Evolutionary conservation across 805 yeast genomes (phyloP), one percentile per base, ranked within the genome.

Genomic region (Debaryomyces castellii): DNA sequence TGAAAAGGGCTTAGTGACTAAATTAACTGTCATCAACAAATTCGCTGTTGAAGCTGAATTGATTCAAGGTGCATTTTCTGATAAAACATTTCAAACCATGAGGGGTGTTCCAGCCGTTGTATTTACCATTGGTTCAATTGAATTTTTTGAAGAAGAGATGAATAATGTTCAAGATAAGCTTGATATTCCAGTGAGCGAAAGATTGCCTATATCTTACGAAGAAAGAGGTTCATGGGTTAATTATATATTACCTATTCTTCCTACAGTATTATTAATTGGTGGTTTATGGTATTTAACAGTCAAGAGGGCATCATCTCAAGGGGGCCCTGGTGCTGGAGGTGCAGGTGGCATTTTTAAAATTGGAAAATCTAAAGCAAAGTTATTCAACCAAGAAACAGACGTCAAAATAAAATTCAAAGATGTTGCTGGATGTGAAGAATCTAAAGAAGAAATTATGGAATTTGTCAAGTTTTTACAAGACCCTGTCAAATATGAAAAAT

Each of bases 381-480:
- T 82, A 48, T 89, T 86, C 71, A 87, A 89, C 66, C 88, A 87
- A 55, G 92, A 87, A 55, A 83, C 86, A 4, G 90, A 87, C 51
- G 87, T 90, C 49, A 87, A 87, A 58, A 82, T 88, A 41, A 83
- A 81, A 52, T 90, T 91, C 62, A 83, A 81, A 51, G 96, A 91
- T 61, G 97, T 90, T 44, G 97, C 97, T 1, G 97, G 97, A 21
- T 86, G 92, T 74, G 89, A 88, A 55, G 97, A 90, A 66, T 94
- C 96, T 16, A 90, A 90, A 61, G 92, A 85, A 61, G 97, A 90
- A 69, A 89, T 90, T 53, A 87, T 89, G 96, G 97, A 90, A 67
- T 90, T 90, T 72, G 97, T 90, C 44, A 82, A 84, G 62, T 90
- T 90, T 60, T 76, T 90, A 66, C 90, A 89, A 65, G 79, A 88